A percentile compares a stretch with the other conserved stretches of the same genome.
Evolutionary conservation across 2,329 filamentous ascomycete genomes (phyloP).

Genomic region (Xylariales sp.): DNA sequence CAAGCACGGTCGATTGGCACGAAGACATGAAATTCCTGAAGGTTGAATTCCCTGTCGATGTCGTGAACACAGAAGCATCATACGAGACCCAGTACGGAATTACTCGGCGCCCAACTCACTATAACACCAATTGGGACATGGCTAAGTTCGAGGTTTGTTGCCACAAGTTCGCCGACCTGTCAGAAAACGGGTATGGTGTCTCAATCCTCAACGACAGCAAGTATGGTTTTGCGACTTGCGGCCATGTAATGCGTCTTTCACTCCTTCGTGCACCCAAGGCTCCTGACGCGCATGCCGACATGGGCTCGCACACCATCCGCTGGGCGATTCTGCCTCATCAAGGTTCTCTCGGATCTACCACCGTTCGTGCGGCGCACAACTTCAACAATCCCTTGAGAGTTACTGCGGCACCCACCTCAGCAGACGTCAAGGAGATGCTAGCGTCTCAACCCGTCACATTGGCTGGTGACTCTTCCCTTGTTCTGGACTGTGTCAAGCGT

Average conservation of each 20-base stretch:
- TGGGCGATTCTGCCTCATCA: conserved; percentile 88
- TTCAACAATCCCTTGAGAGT: conserved; percentile 80
- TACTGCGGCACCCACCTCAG: conserved; percentile 34
- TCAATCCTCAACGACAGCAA: conserved; percentile 94
- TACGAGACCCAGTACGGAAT: conserved; percentile 96
- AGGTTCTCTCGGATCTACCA: conserved; percentile 66
- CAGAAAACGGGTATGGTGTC: conserved; percentile 83
- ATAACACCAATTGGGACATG: conserved; percentile 98
- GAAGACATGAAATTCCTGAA: conserved; percentile 98
- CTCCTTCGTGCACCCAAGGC: conserved; percentile 86
- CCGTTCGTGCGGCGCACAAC: conserved; percentile 78
- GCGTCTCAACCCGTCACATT: conserved; percentile 55
- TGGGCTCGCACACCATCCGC: conserved; percentile 82
- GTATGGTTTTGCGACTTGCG: conserved; percentile 89
- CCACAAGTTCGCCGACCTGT: conserved; percentile 90
- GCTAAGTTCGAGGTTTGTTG: conserved; percentile 96
- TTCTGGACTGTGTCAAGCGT: conserved; percentile 88
- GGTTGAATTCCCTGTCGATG: conserved; percentile 93
- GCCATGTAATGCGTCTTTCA: conserved; percentile 84
- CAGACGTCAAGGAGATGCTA: conserved; percentile 23
- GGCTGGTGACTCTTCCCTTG: conserved; percentile 60
- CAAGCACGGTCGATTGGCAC: conserved; percentile 90
- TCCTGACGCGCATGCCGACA: conserved; percentile 88
- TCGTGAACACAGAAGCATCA: conserved; percentile 85
- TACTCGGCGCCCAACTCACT: conserved; percentile 86